phyloP scores from a whole-genome alignment of 1,284 basidiomycete genomes.

The Ceratobasidium sp. region DNA sequence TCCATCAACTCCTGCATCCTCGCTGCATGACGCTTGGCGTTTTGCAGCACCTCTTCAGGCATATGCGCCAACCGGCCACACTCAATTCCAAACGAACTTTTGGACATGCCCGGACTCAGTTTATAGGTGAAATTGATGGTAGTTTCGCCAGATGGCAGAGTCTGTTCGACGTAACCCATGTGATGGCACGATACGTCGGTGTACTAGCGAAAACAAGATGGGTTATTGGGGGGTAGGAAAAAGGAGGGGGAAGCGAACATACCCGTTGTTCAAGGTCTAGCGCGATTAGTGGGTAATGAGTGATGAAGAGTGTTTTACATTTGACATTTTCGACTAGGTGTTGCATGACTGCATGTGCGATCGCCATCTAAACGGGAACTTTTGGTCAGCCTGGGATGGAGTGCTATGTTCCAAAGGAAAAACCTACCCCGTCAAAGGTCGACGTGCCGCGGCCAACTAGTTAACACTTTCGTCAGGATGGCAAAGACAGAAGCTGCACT shows the following conservation, averaged over 20 bases:
- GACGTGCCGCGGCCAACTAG: slow-evolving; percentile 75
- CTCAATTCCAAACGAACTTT: slow-evolving; percentile 90
- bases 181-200: slow-evolving; percentile 79
- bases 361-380: slow-evolving; percentile 74
- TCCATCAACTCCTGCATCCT: slow-evolving; percentile 70
- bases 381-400: neutral
- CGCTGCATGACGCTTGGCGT: slow-evolving; percentile 70
- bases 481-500: slow-evolving; percentile 59
- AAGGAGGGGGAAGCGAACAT: slow-evolving; percentile 55
- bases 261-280: slow-evolving; percentile 69
- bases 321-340: slow-evolving; percentile 73
- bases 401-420: neutral
- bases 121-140: slow-evolving; percentile 89
- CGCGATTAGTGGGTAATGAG: slow-evolving; percentile 81
- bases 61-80: slow-evolving; percentile 89
- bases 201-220: slow-evolving; percentile 44
- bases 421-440: slow-evolving; percentile 83
- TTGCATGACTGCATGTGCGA: slow-evolving; percentile 82
- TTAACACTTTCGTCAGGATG: slow-evolving; percentile 51
- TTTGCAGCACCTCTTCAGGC: slow-evolving; percentile 72
- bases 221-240: neutral
- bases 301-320: slow-evolving; percentile 93
- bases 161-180: slow-evolving; percentile 83
- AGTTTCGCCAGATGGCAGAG: slow-evolving; percentile 71
- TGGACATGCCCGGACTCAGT: slow-evolving; percentile 77